Evolutionary conservation across 2,329 filamentous ascomycete species (phyloP).

Genomic region (Tolypocladium ovalisporum): DNA sequence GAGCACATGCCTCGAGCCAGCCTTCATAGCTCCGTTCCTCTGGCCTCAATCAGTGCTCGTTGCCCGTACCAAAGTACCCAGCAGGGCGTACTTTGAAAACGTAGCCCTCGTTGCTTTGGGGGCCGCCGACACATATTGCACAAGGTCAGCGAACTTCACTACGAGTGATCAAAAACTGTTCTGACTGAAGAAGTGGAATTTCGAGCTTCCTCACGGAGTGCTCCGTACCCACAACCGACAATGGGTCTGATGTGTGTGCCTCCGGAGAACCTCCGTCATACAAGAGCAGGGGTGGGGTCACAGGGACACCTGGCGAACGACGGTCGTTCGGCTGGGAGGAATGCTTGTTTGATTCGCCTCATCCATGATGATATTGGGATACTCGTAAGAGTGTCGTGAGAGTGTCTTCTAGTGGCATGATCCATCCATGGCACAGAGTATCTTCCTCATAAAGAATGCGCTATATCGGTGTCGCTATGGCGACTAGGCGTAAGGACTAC

Average conservation of each 20-base stretch:
- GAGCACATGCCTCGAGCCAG: background rate
- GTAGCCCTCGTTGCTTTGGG: no score
- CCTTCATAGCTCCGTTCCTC: background rate
- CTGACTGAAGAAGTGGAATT: background rate
- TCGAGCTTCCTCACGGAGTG: background rate
- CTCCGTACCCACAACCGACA: background rate
- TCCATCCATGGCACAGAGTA: background rate
- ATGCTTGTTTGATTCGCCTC: background rate
- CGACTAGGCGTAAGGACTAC: background rate
- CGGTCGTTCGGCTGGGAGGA: background rate
- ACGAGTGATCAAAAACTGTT: background rate
- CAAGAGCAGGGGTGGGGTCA: background rate
- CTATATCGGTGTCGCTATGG: background rate
- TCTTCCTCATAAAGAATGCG: no score
- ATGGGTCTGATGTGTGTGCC: background rate
- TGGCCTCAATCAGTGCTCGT: no score
- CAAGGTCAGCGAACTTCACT: background rate
- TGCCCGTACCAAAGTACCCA: background rate
- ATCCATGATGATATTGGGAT: background rate
- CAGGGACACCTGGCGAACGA: background rate
- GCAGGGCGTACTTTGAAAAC: background rate
- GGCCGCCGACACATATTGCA: background rate
- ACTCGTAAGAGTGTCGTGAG: no score
- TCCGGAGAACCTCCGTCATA: background rate
- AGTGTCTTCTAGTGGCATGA: background rate